Percentiles rank a stretch among this genome's conserved stretches.
These are phyloP conservation scores for Decorospora gaudefroyi DNA, from an alignment of 2,329 filamentous ascomycete genomes.

Conservation along the genomic window DNA sequence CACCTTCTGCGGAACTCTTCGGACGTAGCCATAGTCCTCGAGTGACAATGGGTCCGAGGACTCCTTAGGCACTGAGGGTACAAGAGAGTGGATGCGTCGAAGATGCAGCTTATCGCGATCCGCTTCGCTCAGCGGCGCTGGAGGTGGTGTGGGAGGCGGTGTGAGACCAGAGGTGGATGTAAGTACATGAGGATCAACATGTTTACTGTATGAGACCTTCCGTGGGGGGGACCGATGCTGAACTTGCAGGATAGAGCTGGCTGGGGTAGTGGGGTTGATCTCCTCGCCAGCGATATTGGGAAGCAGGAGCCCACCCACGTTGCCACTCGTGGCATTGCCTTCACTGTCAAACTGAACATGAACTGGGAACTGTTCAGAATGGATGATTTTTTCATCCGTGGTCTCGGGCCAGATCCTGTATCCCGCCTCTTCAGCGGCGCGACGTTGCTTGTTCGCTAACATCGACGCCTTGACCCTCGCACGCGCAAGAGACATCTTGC, in stretches of 20 bases:
- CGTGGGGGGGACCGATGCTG: background rate
- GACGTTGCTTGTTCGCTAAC: conserved; percentile 13
- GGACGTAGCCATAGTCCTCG: conserved; percentile 5
- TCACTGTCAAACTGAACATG: conserved; percentile 8
- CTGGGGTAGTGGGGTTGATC: background rate
- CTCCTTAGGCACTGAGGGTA: background rate
- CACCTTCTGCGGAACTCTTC: background rate
- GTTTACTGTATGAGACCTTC: too few relatives aligned
- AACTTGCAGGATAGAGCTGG: too few relatives aligned
- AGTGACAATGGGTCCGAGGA: background rate
- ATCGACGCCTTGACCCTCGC: conserved; percentile 22
- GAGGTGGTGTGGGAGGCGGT: background rate
- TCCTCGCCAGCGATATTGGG: conserved; percentile 19
- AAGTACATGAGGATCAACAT: background rate
- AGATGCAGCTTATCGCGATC: background rate
- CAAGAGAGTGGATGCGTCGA: background rate
- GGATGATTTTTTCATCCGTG: conserved; percentile 14
- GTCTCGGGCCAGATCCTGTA: conserved; percentile 16
- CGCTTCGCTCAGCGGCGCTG: too few relatives aligned
- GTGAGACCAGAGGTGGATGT: background rate
- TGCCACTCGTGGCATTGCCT: conserved; percentile 7
- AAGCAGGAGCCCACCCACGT: conserved; percentile 1
- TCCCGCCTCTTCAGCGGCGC: conserved; percentile 10
- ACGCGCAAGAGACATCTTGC: conserved; percentile 10
- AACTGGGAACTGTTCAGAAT: conserved; percentile 17